A percentile compares a stretch with the other conserved stretches of the same genome.
phyloP scores from a whole-genome alignment of 352 stramenopile species.

The Phytophthora tubulina region DNA sequence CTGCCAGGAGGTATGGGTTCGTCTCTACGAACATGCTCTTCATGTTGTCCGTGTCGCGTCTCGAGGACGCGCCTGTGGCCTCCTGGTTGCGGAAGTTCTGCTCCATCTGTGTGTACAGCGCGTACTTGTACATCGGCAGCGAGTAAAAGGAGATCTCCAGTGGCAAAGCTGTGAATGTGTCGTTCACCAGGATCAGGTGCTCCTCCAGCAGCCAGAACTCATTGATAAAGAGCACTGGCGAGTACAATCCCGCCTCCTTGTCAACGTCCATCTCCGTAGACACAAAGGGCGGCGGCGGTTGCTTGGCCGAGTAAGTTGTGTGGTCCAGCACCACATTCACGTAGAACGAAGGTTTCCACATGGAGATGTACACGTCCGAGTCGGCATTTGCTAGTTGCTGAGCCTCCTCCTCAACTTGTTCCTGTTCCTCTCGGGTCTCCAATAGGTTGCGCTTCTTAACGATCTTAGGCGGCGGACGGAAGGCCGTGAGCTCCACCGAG shows the following conservation, averaged over 20 bases:
- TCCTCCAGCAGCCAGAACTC: conserved; percentile 96
- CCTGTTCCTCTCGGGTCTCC: conserved; percentile 22
- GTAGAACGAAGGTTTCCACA: conserved; percentile 84
- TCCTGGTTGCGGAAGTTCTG: conserved; percentile 94
- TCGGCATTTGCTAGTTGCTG: conserved; percentile 24
- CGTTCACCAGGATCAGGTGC: conserved; percentile 91
- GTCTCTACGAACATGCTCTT: conserved; percentile 98
- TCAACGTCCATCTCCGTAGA: conserved; percentile 68
- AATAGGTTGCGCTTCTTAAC: conserved; percentile 86
- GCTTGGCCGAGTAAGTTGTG: conserved; percentile 65
- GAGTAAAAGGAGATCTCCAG: conserved; percentile 90
- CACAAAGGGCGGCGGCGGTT: conserved; percentile 76
- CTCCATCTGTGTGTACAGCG: conserved; percentile 94
- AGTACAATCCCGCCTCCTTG: conserved; percentile 73
- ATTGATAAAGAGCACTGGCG: conserved; percentile 92
- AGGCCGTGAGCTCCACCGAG: conserved; percentile 75
- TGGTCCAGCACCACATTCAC: conserved; percentile 83
- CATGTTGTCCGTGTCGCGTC: conserved; percentile 93
- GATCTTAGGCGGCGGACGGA: conserved; percentile 76
- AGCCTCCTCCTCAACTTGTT: conserved; percentile 13
- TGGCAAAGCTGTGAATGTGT: conserved; percentile 77
- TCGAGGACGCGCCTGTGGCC: conserved; percentile 90
- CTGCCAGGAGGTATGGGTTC: conserved; percentile 95
- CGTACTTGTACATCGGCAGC: conserved; percentile 92
- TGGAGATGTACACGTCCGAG: conserved; percentile 65